phyloP scores from a whole-genome alignment of 2,329 filamentous ascomycete species.

The Verticillium nubilum region DNA sequence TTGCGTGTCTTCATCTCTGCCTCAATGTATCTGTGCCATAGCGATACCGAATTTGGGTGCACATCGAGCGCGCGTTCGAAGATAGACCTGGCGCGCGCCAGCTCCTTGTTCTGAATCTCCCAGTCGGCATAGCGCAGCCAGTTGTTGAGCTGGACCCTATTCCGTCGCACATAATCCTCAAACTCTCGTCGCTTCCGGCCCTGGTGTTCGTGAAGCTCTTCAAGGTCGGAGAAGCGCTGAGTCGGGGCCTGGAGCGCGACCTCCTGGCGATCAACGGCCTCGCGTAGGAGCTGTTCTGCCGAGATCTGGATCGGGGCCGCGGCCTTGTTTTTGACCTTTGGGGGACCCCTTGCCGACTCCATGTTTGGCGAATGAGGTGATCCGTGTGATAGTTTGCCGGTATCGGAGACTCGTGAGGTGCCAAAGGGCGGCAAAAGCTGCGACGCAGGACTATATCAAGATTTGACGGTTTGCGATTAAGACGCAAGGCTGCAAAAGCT shows the following conservation, averaged over 20 bases:
- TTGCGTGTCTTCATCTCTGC: slow-evolving; percentile 71
- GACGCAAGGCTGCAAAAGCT: background rate
- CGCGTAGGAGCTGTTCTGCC: slow-evolving; percentile 92
- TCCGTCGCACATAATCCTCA: slow-evolving; percentile 94
- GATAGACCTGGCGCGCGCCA: slow-evolving; percentile 80
- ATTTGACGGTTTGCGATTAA: background rate
- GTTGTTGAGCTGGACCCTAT: slow-evolving; percentile 94
- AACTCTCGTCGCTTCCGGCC: slow-evolving; percentile 94
- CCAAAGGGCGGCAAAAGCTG: background rate
- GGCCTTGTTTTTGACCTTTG: slow-evolving; percentile 98
- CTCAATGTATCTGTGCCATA: slow-evolving; percentile 94
- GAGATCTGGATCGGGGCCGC: slow-evolving; percentile 87
- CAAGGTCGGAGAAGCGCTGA: slow-evolving; percentile 90
- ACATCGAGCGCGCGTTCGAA: slow-evolving; percentile 95
- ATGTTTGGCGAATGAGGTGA: slow-evolving; percentile 43
- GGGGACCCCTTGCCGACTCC: slow-evolving; percentile 87
- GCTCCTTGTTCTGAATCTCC: slow-evolving; percentile 98
- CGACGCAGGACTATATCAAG: background rate
- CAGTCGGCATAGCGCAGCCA: slow-evolving; percentile 98
- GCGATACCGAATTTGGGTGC: slow-evolving; percentile 75
- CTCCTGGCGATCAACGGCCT: slow-evolving; percentile 96
- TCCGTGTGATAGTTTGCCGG: slow-evolving; percentile 12
- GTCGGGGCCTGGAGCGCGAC: slow-evolving; percentile 81
- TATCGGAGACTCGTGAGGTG: background rate
- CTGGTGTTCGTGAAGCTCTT: slow-evolving; percentile 97